A percentile compares a stretch with the other conserved stretches of the same genome.
Conservation (phyloP, 805 yeast genomes). For the Wickerhamomyces strasburgensis region DNA sequence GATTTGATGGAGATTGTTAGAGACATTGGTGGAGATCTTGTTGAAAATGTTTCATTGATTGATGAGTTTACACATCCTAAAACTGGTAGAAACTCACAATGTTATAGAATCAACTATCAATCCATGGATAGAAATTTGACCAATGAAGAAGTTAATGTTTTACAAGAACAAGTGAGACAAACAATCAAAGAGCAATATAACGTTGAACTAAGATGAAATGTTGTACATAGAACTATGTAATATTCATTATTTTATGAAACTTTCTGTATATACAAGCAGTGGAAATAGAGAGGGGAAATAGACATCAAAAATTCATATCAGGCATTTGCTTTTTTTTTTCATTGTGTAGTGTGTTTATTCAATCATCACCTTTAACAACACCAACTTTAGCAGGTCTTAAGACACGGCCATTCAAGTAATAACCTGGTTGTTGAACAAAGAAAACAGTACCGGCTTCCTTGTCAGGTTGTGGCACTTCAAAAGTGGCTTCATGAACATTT, state of each 20-base stretch:
- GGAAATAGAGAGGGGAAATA: too few relatives aligned
- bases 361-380: constrained; percentile 38
- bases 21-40: constrained; percentile 76
- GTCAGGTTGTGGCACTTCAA: constrained; percentile 49
- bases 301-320: too few relatives aligned
- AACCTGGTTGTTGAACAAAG: constrained; percentile 51
- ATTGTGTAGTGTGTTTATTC: too few relatives aligned
- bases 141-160: constrained; percentile 71
- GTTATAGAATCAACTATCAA: constrained; percentile 89
- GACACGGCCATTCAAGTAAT: constrained; percentile 45
- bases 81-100: constrained; percentile 67
- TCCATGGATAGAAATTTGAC: constrained; percentile 93
- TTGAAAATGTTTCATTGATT: constrained; percentile 74
- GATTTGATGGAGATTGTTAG: constrained; percentile 94
- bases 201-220: constrained; percentile 42
- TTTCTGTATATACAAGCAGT: background rate
- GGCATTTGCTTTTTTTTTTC: too few relatives aligned
- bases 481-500: constrained; percentile 49
- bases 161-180: constrained; percentile 62
- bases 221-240: background rate
- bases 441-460: constrained; percentile 50
- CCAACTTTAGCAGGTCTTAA: constrained; percentile 57
- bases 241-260: background rate
- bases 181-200: constrained; percentile 47
- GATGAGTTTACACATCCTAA: constrained; percentile 88